These are phyloP conservation scores for Zychaea mexicana DNA, from an alignment of 371 early-diverging fungal genomes.

Conservation along the genomic window DNA sequence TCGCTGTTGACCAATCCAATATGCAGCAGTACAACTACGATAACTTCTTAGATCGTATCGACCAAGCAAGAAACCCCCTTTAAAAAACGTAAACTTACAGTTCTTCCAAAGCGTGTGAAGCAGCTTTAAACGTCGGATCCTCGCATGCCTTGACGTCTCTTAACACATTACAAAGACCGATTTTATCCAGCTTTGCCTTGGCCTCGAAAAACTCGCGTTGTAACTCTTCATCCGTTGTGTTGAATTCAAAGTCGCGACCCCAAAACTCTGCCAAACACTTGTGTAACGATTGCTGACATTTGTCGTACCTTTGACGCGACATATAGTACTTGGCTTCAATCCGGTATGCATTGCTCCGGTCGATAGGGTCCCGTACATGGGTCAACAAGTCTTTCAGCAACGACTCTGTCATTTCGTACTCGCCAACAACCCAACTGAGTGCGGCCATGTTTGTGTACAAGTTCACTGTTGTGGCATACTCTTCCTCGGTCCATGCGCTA, in stretches of 20 bases:
- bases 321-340: conserved; percentile 42
- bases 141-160: conserved; percentile 25
- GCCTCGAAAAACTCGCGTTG: conserved; percentile 18
- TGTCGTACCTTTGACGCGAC: conserved; percentile 35
- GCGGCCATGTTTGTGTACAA: conserved; percentile 37
- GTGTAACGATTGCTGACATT: conserved; percentile 24
- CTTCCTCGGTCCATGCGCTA: conserved; percentile 21
- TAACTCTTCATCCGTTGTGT: conserved; percentile 20
- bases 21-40: conserved; percentile 32
- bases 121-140: conserved; percentile 20
- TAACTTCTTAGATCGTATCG: background rate
- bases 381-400: conserved; percentile 29
- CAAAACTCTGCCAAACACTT: conserved; percentile 34
- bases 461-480: conserved; percentile 26
- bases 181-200: conserved; percentile 10
- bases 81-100: conserved; percentile 21
- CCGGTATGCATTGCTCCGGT: conserved; percentile 37
- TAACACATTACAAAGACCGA: conserved; percentile 21
- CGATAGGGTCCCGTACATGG: conserved; percentile 31
- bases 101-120: conserved; percentile 39
- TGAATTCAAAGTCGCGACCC: conserved; percentile 16
- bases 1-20: conserved; percentile 40
- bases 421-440: conserved; percentile 41
- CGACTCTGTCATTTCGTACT: conserved; percentile 32
- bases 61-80: no score